Evolutionary conservation across 2,329 filamentous ascomycete species (phyloP).

Genomic region (Alternaria sp.): DNA sequence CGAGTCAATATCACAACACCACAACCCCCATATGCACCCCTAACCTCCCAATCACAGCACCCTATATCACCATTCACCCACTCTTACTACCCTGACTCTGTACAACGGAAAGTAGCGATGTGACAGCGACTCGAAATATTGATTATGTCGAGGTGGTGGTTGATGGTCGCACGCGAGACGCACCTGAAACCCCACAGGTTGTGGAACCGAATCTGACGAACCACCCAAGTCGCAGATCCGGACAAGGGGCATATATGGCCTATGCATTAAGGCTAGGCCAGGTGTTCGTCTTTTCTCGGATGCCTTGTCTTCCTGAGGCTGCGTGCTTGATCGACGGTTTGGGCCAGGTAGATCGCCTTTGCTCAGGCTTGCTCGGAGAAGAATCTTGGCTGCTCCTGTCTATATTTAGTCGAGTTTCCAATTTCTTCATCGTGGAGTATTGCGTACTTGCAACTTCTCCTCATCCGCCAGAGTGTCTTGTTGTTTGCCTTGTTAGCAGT

Average conservation of each 20-base stretch:
- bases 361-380: too few species aligned
- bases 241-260: too few species aligned
- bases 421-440: neutral
- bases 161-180: slow-evolving; percentile 19
- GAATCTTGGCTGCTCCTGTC: too few species aligned
- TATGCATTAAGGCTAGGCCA: slow-evolving; percentile 12
- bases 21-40: neutral
- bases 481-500: too few species aligned
- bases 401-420: neutral
- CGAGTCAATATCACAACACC: neutral
- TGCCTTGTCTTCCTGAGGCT: slow-evolving; percentile 17
- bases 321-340: slow-evolving; percentile 4
- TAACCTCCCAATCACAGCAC: neutral
- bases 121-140: too few species aligned
- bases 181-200: slow-evolving; percentile 25
- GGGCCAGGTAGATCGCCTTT: neutral
- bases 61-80: neutral
- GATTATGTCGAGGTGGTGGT: neutral
- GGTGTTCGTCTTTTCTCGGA: slow-evolving; percentile 9
- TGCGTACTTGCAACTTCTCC: too few species aligned
- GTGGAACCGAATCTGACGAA: slow-evolving; percentile 8
- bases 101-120: too few species aligned
- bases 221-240: slow-evolving; percentile 7
- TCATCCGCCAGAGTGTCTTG: too few species aligned
- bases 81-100: neutral